These are phyloP conservation scores for Phytophthora fragariae DNA, from an alignment of 352 stramenopile species.

Conservation along the genomic window DNA sequence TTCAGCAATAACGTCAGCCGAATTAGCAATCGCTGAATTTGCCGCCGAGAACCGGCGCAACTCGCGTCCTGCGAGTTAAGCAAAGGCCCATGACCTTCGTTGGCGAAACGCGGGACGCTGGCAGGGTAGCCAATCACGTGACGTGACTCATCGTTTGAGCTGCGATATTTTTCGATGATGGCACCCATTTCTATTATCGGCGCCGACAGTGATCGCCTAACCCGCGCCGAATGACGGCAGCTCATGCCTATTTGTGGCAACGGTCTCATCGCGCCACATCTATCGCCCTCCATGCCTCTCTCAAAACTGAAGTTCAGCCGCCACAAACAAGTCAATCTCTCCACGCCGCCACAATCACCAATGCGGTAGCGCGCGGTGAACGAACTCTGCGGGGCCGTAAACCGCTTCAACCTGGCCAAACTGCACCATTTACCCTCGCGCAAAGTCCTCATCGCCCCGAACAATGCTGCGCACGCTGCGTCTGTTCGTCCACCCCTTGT, in stretches of 20 bases:
- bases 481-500: conserved; percentile 24
- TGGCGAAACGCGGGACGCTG: no score
- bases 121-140: background rate
- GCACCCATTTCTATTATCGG: background rate
- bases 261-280: background rate
- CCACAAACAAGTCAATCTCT: background rate
- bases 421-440: conserved; percentile 6
- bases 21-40: no score
- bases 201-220: background rate
- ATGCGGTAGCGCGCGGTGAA: background rate
- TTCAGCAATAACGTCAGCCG: no score
- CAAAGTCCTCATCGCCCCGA: background rate
- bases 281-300: background rate
- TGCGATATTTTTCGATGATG: background rate
- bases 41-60: no score
- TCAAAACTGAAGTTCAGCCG: background rate
- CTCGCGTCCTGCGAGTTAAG: no score
- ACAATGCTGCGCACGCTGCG: conserved; percentile 22
- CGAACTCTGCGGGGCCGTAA: no score
- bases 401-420: conserved; percentile 9
- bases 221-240: background rate
- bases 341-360: background rate
- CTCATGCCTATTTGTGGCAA: background rate
- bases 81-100: no score
- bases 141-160: background rate